These are phyloP conservation scores for Penicillium capsulatum DNA, from an alignment of 2,329 filamentous ascomycete genomes.

Conservation along the genomic window DNA sequence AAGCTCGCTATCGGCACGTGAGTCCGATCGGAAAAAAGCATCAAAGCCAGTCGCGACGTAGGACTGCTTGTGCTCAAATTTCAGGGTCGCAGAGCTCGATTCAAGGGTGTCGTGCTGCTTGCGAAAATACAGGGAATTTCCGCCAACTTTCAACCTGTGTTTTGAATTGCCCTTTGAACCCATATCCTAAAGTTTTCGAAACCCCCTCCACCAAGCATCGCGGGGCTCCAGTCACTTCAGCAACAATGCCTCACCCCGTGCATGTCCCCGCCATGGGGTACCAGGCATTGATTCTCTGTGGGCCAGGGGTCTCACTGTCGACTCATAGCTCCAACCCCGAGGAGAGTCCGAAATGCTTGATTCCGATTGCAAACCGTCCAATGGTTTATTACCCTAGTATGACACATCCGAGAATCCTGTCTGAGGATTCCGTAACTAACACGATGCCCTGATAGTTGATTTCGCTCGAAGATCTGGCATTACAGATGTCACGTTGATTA, in stretches of 20 bases:
- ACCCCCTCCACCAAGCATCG: neutral
- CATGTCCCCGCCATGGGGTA: slow-evolving; percentile 56
- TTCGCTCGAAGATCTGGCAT: too few species aligned
- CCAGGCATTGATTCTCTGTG: slow-evolving; percentile 44
- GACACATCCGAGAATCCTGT: too few species aligned
- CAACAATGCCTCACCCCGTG: slow-evolving; percentile 30
- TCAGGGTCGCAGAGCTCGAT: too few species aligned
- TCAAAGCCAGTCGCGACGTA: neutral
- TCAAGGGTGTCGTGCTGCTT: too few species aligned
- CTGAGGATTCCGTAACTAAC: neutral
- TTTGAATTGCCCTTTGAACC: too few species aligned
- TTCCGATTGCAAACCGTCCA: slow-evolving; percentile 49
- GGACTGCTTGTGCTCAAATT: too few species aligned
- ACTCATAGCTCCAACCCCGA: slow-evolving; percentile 49
- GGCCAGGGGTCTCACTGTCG: slow-evolving; percentile 47
- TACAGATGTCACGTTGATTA: slow-evolving; percentile 47
- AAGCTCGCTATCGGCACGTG: slow-evolving; percentile 26
- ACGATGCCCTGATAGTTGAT: neutral
- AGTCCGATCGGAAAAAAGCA: slow-evolving; percentile 13
- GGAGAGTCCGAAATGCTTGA: slow-evolving; percentile 38
- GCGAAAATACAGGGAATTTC: neutral
- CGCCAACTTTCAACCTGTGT: neutral
- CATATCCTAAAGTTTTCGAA: too few species aligned
- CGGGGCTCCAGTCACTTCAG: neutral
- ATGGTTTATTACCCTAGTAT: slow-evolving; percentile 46